phyloP scores from a whole-genome alignment of 495 filamentous ascomycete species.

The Talaromyces ruber region DNA sequence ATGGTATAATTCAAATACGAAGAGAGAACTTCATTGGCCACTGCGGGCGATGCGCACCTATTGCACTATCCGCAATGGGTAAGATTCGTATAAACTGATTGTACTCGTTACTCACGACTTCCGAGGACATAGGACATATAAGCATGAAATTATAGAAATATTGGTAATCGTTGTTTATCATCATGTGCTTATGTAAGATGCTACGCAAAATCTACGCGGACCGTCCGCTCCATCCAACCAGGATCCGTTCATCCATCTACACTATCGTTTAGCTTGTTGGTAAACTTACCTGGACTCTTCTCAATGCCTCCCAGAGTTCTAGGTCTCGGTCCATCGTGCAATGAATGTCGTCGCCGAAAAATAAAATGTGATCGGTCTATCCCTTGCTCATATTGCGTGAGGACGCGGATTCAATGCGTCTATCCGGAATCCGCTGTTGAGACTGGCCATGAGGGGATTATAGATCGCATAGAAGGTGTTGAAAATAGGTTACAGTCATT shows the following conservation, averaged over 20 bases:
- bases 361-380: slow-evolving; percentile 42
- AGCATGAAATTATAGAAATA: background rate
- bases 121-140: background rate
- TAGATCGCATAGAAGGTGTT: background rate
- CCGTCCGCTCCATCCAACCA: slow-evolving; percentile 8
- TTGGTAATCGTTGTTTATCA: background rate
- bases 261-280: background rate
- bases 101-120: background rate
- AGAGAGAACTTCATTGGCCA: background rate
- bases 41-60: background rate
- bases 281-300: background rate
- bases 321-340: slow-evolving; percentile 28
- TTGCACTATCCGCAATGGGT: background rate
- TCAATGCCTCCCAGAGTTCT: background rate
- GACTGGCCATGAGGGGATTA: background rate
- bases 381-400: slow-evolving; percentile 42
- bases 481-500: background rate
- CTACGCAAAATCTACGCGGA: background rate
- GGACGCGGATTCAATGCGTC: slow-evolving; percentile 13
- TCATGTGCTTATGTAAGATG: background rate
- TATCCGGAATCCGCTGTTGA: slow-evolving; percentile 9
- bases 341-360: slow-evolving; percentile 45
- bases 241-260: background rate
- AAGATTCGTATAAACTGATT: background rate
- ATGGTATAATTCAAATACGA: background rate